phyloP scores from a whole-genome alignment of 805 yeast genomes.

The Citeromyces matritensis region DNA sequence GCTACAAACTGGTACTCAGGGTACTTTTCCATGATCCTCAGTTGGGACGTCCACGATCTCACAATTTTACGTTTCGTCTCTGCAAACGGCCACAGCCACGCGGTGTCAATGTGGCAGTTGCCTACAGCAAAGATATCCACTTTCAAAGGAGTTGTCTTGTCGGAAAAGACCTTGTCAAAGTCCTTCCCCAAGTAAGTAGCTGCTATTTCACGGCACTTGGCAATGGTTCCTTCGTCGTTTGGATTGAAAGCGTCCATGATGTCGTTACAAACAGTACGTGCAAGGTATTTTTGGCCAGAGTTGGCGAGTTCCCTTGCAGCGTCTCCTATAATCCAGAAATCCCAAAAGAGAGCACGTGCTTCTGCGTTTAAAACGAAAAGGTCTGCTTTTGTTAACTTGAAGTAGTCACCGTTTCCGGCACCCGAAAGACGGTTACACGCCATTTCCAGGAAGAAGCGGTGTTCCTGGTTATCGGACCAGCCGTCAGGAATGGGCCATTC shows the following conservation, averaged over 20 bases:
- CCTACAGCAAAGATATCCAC: slow-evolving; percentile 76
- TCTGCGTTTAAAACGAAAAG: slow-evolving; percentile 67
- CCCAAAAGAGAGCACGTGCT: slow-evolving; percentile 65
- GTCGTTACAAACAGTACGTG: slow-evolving; percentile 63
- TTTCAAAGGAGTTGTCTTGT: slow-evolving; percentile 16
- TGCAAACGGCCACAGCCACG: slow-evolving; percentile 99
- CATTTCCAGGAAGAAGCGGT: slow-evolving; percentile 69
- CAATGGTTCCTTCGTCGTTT: slow-evolving; percentile 38
- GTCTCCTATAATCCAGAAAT: slow-evolving; percentile 81
- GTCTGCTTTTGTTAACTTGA: slow-evolving; percentile 56
- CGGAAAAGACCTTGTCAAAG: slow-evolving; percentile 46
- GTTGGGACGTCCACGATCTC: slow-evolving; percentile 90
- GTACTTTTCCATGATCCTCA: slow-evolving; percentile 68
- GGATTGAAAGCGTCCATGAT: slow-evolving; percentile 81
- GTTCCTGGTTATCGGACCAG: slow-evolving; percentile 35
- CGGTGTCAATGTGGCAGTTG: slow-evolving; percentile 94
- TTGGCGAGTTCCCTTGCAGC: slow-evolving; percentile 78
- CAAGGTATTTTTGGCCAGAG: slow-evolving; percentile 73
- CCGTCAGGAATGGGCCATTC: slow-evolving; percentile 52
- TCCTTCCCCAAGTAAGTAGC: slow-evolving; percentile 52
- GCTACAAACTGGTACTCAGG: slow-evolving; percentile 94
- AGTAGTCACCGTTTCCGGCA: slow-evolving; percentile 48
- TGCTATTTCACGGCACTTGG: slow-evolving; percentile 54
- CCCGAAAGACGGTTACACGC: slow-evolving; percentile 91
- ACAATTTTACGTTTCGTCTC: slow-evolving; percentile 89